phyloP scores from a whole-genome alignment of 169 alveolate genomes.

The Ichthyophthirius multifiliis region DNA sequence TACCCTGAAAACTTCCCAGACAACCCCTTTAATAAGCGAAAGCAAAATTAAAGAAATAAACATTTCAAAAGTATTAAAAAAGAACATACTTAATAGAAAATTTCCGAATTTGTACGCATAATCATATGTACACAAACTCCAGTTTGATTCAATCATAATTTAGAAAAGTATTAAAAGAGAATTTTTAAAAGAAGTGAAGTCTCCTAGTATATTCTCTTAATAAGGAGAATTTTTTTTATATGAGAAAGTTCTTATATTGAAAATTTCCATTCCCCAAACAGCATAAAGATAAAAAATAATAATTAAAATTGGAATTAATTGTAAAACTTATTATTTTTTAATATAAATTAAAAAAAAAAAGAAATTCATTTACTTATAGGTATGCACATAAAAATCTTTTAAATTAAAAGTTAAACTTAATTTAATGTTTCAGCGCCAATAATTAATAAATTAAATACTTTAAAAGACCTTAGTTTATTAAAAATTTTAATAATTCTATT shows the following conservation, averaged over 20 bases:
- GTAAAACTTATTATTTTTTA: background rate
- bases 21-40: constrained; percentile 10
- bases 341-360: background rate
- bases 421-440: background rate
- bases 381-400: constrained; percentile 6
- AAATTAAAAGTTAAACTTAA: background rate
- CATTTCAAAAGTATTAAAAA: constrained; percentile 11
- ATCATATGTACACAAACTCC: constrained; percentile 15
- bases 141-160: constrained; percentile 21
- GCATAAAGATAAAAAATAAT: constrained; percentile 14
- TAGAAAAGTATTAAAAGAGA: constrained; percentile 3
- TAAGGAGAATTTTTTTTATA: background rate
- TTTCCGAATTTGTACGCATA: background rate
- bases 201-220: background rate
- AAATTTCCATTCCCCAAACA: background rate
- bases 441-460: background rate
- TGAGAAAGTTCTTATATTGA: background rate
- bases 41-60: constrained; percentile 5
- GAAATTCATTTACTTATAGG: background rate
- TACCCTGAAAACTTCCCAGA: constrained; percentile 37
- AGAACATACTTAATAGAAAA: background rate
- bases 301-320: background rate
- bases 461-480: background rate
- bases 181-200: background rate
- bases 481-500: constrained; percentile 8